Evolutionary conservation across 305 asterid species (phyloP).

Genomic region (Solanum hybrid): DNA sequence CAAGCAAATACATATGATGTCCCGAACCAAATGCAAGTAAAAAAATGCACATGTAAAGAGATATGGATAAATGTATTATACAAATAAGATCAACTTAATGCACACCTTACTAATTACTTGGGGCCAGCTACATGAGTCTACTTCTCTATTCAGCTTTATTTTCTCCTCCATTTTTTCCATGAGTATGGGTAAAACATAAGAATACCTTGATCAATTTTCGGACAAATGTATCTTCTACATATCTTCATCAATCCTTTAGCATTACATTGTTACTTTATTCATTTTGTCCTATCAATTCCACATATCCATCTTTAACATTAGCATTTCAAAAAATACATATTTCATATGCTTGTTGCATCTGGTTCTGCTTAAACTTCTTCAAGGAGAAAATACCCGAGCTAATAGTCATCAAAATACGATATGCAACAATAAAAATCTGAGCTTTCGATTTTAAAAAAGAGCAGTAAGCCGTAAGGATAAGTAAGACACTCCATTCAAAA

Average conservation of each 20-base stretch:
- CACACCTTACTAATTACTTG: not conserved
- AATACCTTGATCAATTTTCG: not conserved
- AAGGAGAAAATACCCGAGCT: not conserved
- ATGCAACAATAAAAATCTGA: not conserved
- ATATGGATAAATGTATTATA: not conserved
- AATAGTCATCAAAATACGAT: not conserved
- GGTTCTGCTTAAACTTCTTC: not conserved
- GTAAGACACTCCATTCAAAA: not conserved
- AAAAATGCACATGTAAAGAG: not conserved
- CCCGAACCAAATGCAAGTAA: not conserved
- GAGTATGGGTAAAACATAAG: not conserved
- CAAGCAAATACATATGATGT: not conserved
- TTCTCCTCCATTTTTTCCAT: not conserved
- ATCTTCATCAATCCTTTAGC: not conserved
- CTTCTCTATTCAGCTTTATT: not conserved
- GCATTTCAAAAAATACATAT: not conserved
- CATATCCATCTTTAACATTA: not conserved
- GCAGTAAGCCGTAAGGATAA: not conserved
- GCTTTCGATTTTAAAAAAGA: not conserved
- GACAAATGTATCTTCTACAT: not conserved
- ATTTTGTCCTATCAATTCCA: not conserved
- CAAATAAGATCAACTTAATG: not conserved
- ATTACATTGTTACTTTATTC: not conserved
- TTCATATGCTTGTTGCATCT: not conserved
- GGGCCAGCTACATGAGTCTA: not conserved